Evolutionary conservation across 331 rosid genomes (phyloP).

Genomic region (Quercus phellos): DNA sequence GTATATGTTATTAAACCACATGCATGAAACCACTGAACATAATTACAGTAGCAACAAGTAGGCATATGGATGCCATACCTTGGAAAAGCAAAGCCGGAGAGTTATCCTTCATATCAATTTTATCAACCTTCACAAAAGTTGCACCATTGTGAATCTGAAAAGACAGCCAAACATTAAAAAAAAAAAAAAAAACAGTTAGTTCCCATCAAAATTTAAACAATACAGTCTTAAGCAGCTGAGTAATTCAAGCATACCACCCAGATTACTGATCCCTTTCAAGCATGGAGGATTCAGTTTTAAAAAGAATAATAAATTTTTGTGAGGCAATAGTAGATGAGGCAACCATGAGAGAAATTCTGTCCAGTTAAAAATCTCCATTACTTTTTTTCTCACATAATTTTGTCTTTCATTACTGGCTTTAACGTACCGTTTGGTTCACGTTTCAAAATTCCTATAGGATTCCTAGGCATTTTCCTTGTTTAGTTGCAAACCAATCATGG

Average conservation of each 20-base stretch:
- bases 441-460: neutral
- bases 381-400: neutral
- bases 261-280: neutral
- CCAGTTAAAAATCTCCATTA: neutral
- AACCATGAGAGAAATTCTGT: neutral
- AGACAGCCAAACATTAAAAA: neutral
- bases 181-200: neutral
- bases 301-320: neutral
- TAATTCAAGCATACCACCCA: neutral
- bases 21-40: conserved; percentile 16
- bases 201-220: neutral
- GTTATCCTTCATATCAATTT: conserved; percentile 69
- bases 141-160: conserved; percentile 82
- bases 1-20: conserved; percentile 5
- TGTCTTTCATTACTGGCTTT: neutral
- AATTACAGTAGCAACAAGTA: conserved; percentile 14
- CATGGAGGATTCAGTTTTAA: neutral
- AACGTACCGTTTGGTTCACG: neutral
- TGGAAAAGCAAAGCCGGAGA: conserved; percentile 80
- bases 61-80: conserved; percentile 41
- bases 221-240: neutral
- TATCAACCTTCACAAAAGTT: conserved; percentile 79
- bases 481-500: neutral
- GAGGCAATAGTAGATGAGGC: too few relatives aligned
- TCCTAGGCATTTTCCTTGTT: neutral